Evolutionary conservation across 2,329 filamentous ascomycete species (phyloP), one percentile per base, ranked within the genome.

Genomic region (Colletotrichum falcatum): DNA sequence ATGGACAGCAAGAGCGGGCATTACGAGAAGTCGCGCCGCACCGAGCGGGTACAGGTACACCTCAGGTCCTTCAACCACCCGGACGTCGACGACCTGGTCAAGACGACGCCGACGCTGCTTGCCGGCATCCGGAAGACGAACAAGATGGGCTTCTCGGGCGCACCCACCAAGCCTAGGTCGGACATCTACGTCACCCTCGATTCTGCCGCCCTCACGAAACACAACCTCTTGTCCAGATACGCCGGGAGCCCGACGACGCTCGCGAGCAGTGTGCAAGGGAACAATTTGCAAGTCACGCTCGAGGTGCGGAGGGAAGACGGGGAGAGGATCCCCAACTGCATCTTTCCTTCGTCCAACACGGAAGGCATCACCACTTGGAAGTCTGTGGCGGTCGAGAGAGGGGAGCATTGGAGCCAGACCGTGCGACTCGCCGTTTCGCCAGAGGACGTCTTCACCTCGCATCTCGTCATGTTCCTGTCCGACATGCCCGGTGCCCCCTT

Each of bases 151-250:
- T 98, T 99, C 79, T 94, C 95, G 4, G 95, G 95, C 16, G 95
- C 95, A 1, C 95, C 96, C 0, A 94, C 92, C 0, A 95, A 94
- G 78, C 87, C 92, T 20, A 88, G 97, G 75, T 98, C 94, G 14
- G 97, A 99, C 79, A 98, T 99, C 61, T 99, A 99, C 78, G 81
- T 99, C 54, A 98, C 94, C 0, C 81, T 99, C 58, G 90, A 90
- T 68, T 91, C 94, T 73, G 93, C 94, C 0, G 86, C 91, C n/a
- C 84, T 99, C 30, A 91, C 92, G 23, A 90, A 90, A 67, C 94
- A 97, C 76, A 91, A 92, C 42, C 79, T 91, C 0, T 79, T 92
- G n/a, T 91, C 89, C 9, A 83, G 89, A n/a, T 88, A 83, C 51
- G 86, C 84, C 28, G 94, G 94, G n/a, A 93, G 92, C 72, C 91